Evolutionary conservation across 805 yeast genomes (phyloP).

Genomic region (Ogataea zsoltii): DNA sequence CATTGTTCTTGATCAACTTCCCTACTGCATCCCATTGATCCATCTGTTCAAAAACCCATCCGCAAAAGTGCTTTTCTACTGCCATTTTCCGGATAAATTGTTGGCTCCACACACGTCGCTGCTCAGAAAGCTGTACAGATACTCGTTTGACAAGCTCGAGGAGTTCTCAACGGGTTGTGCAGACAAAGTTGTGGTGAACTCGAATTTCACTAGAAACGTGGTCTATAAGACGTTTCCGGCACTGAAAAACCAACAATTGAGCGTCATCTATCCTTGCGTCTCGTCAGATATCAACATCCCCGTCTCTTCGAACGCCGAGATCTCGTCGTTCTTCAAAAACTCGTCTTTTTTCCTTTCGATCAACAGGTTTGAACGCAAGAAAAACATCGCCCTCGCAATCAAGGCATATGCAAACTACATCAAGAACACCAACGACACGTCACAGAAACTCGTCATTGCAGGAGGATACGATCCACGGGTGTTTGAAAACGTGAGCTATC

Average conservation of each 20-base stretch:
- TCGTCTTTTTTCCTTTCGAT: slow-evolving; percentile 62
- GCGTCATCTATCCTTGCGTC: slow-evolving; percentile 80
- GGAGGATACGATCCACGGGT: slow-evolving; percentile 90
- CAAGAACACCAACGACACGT: slow-evolving; percentile 29
- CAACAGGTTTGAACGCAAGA: slow-evolving; percentile 87
- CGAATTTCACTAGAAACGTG: slow-evolving; percentile 73
- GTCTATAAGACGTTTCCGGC: slow-evolving; percentile 63
- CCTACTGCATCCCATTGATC: slow-evolving; percentile 78
- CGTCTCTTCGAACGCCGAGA: slow-evolving; percentile 33
- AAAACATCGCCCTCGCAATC: slow-evolving; percentile 78
- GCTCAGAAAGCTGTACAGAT: slow-evolving; percentile 65
- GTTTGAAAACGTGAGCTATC: slow-evolving; percentile 70
- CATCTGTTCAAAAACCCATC: slow-evolving; percentile 40
- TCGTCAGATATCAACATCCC: slow-evolving; percentile 32
- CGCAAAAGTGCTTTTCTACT: slow-evolving; percentile 74
- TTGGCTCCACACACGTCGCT: slow-evolving; percentile 60
- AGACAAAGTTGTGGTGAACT: slow-evolving; percentile 84
- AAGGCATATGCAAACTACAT: slow-evolving; percentile 56
- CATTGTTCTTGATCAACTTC: slow-evolving; percentile 83
- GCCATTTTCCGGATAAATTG: slow-evolving; percentile 94
- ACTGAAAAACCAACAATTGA: slow-evolving; percentile 42
- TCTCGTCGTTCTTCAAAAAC: slow-evolving; percentile 37
- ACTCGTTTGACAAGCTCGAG: slow-evolving; percentile 84
- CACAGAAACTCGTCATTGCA: slow-evolving; percentile 64
- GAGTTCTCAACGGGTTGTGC: slow-evolving; percentile 75